phyloP scores from a whole-genome alignment of 345 rosid genomes.

The Bretschneidera sinensis region DNA sequence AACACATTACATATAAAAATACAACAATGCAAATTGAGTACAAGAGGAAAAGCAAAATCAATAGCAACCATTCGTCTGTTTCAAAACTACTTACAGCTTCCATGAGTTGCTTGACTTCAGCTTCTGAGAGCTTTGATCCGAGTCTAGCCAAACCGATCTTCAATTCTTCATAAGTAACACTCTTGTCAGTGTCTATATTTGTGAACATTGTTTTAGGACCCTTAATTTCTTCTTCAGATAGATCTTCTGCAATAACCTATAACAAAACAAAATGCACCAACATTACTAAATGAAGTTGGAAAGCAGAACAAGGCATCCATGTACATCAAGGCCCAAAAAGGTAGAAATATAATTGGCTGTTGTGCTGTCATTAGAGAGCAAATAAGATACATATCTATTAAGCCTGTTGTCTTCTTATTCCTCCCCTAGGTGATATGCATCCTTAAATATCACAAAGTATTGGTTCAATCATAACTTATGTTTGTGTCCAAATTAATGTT shows the following conservation, averaged over 20 bases:
- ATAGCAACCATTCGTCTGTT: neutral
- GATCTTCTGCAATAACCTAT: conserved; percentile 78
- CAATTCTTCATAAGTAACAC: conserved; percentile 80
- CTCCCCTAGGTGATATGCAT: too few species aligned
- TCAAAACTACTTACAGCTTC: conserved; percentile 59
- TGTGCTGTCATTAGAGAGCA: too few species aligned
- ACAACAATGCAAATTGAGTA: conserved; percentile 7
- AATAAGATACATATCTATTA: too few species aligned
- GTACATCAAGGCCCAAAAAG: neutral
- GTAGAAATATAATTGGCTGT: neutral
- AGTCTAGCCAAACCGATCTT: conserved; percentile 63
- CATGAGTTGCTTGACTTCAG: conserved; percentile 76
- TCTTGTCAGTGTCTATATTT: conserved; percentile 78
- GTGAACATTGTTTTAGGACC: conserved; percentile 74
- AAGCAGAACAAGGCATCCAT: neutral
- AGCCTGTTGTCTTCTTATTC: too few species aligned
- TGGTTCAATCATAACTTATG: too few species aligned
- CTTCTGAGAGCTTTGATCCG: conserved; percentile 74
- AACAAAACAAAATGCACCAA: conserved; percentile 6
- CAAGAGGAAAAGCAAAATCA: neutral
- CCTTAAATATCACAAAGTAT: too few species aligned
- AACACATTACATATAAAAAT: conserved; percentile 1
- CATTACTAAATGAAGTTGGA: neutral
- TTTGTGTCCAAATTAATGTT: too few species aligned
- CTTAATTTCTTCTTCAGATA: conserved; percentile 73